Base-by-base conservation (phyloP, 257 asterid species). In the Solanum sejunctum region DNA sequence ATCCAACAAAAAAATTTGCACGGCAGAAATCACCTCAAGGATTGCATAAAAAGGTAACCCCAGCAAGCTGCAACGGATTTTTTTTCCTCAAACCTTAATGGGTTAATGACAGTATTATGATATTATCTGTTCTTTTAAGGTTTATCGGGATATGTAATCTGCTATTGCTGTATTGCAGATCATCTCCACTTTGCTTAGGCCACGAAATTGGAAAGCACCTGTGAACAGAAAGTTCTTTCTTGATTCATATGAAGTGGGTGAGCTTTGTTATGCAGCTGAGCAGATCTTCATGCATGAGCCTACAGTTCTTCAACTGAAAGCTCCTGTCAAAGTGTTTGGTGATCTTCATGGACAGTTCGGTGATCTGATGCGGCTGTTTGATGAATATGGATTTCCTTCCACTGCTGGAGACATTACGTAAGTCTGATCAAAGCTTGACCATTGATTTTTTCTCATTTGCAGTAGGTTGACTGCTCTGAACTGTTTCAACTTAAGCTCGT, bases 281-380 rank as follows among this genome's bases (percentile, higher is more conserved):
- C 98, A 94, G 94, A 94, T 97, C 84, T 97, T 97, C 92, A 93
- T 93, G 99, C 95, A 95, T 45, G 99, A 97, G 91, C 94, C 91
- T 26, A 95, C 99, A 7, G 99, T 97, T 88, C 99, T 97, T 88
- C 99, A 97, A 89, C 85, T 97, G 88, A 97, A 94, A 91, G 99
- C 99, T 88, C 99, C 99, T 49, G 88, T 97, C 75, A 97, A 97
- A 92, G 97, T 97, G 72, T 97, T 97, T 63, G 99, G 99, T 83
- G 99, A 97, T 93, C 99, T 97, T 81, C 99, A 97, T 84, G 99
- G 99, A 79, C 99, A 97, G 91, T 97, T 97, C 88, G 99, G 99
- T 88, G 99, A 97, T 89, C 85, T 97, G 84, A 95, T 97, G 99
- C 91, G 99, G 61, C 96, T 97, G 45, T 97, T 97, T 88, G 99